A percentile compares a stretch with the other conserved stretches of the same genome.
Conservation (phyloP, 331 rosid genomes). For the Cydonia oblonga region DNA sequence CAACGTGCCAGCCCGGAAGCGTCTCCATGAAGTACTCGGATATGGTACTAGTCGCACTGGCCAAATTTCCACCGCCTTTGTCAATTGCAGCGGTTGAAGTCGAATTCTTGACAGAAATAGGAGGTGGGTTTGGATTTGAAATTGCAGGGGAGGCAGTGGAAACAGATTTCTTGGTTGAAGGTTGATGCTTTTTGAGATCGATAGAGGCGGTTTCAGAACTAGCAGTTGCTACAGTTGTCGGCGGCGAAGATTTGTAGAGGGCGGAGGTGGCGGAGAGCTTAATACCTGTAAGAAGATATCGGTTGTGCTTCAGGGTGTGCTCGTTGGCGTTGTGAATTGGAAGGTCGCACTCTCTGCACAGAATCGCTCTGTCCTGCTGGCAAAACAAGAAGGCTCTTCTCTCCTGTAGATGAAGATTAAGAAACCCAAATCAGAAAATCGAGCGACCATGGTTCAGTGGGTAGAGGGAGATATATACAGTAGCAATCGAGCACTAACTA, state of each 20-base stretch:
- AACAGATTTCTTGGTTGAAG: neutral
- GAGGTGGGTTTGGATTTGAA: slow-evolving; percentile 11
- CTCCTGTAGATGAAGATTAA: slow-evolving; percentile 27
- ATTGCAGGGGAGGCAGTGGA: slow-evolving; percentile 7
- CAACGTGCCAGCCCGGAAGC: slow-evolving; percentile 83
- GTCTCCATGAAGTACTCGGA: slow-evolving; percentile 79
- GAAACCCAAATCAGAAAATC: neutral
- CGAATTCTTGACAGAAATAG: slow-evolving; percentile 7
- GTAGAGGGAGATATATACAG: neutral
- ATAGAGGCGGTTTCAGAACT: slow-evolving; percentile 2
- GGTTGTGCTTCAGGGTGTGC: slow-evolving; percentile 54
- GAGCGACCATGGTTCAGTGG: neutral
- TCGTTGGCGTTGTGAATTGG: slow-evolving; percentile 61
- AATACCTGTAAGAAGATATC: slow-evolving; percentile 73
- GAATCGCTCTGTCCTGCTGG: slow-evolving; percentile 77
- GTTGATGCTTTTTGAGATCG: slow-evolving; percentile 15
- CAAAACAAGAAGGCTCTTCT: slow-evolving; percentile 73
- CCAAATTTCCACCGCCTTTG: slow-evolving; percentile 2
- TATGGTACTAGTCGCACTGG: slow-evolving; percentile 40
- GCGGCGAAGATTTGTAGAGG: slow-evolving; percentile 17
- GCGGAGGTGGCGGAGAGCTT: slow-evolving; percentile 37
- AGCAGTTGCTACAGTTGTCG: neutral
- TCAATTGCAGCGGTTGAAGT: neutral
- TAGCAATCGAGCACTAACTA: neutral
- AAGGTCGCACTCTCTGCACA: slow-evolving; percentile 68